These are phyloP conservation scores for Leucosporidium yakuticum DNA, from an alignment of 768 basidiomycete genomes.

Conservation along the genomic window DNA sequence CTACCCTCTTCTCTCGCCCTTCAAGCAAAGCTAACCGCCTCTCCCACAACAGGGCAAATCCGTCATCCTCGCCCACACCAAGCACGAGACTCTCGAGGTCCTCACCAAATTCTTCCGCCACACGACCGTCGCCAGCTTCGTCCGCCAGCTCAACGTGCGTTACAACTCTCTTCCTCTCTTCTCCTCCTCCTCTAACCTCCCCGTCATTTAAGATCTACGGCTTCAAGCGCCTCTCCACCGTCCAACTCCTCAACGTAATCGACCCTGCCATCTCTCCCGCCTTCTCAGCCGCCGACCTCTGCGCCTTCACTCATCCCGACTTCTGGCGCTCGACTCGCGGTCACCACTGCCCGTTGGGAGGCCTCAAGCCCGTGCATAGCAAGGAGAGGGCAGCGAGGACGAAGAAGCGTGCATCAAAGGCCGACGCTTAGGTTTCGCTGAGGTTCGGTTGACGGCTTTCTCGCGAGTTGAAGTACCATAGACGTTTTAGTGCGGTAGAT, in stretches of 20 bases:
- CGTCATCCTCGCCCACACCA: constrained; percentile 30
- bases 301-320: constrained; percentile 20
- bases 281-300: constrained; percentile 27
- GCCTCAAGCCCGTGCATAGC: too few species aligned
- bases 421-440: too few species aligned
- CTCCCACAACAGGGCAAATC: constrained; percentile 6
- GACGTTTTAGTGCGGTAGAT: too few species aligned
- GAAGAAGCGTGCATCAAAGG: too few species aligned
- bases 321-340: constrained; percentile 16
- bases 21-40: too few species aligned
- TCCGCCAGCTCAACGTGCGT: constrained; percentile 3
- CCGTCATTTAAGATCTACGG: constrained; percentile 19
- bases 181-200: too few species aligned
- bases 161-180: too few species aligned
- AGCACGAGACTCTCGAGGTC: constrained; percentile 25
- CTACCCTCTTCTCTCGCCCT: background rate
- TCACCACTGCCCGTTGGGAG: too few species aligned
- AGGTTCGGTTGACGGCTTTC: too few species aligned
- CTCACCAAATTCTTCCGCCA: constrained; percentile 30
- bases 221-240: constrained; percentile 30
- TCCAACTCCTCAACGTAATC: constrained; percentile 26
- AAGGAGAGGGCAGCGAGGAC: too few species aligned
- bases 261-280: constrained; percentile 15
- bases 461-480: too few species aligned
- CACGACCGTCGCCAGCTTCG: constrained; percentile 9